Base-by-base conservation (phyloP, 768 basidiomycete genomes). In the Mycena kentingensis region DNA sequence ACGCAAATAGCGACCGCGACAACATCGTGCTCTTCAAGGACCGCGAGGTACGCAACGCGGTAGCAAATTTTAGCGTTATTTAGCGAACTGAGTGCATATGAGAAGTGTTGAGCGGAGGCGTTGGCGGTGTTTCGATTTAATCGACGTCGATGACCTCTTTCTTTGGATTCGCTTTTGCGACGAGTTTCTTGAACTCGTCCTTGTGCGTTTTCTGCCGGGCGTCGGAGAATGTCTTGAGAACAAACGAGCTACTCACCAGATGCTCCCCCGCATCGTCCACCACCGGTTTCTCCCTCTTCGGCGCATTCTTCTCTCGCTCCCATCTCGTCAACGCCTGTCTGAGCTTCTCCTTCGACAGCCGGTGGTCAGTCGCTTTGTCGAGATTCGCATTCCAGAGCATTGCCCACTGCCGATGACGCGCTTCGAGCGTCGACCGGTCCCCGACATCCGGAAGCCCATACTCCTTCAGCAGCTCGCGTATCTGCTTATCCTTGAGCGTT, bases 51-150 rank as follows among this genome's bases (percentile, higher is more conserved):
- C 72, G 78, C 43, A 86, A 90, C 69, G 53, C 71, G 83, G 34
- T 89, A 87, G 87, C 89, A 91, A 63, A 78, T 90, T 28, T 77
- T 91, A 59, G 88, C 89, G 43, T 70, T 92, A 22, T 74, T 91
- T 13, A 81, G 78, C 7, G 84, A 92, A 63, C 70, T 88, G 52
- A 90, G 88, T 64, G 79, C 86, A 79, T 91, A 28, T 81, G 81
- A 60, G 85, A 87, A 46, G 77, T 74, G 19, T 65, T 80, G 43
- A 73, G 77, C 60, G 58, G 58, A 13, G 38, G 58, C 11, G 35
- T n/a, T n/a, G n/a, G n/a, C n/a, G n/a, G n/a, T 34, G n/a, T 11
- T 11, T 71, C 70, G 43, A 71, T 68, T 24, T 71, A 70, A 51
- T 75, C 71, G 43, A 75, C 57, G 12, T 70, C 64, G 51, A 73